phyloP scores from a whole-genome alignment of 305 asterid species.

The Fraxinus paxiana region DNA sequence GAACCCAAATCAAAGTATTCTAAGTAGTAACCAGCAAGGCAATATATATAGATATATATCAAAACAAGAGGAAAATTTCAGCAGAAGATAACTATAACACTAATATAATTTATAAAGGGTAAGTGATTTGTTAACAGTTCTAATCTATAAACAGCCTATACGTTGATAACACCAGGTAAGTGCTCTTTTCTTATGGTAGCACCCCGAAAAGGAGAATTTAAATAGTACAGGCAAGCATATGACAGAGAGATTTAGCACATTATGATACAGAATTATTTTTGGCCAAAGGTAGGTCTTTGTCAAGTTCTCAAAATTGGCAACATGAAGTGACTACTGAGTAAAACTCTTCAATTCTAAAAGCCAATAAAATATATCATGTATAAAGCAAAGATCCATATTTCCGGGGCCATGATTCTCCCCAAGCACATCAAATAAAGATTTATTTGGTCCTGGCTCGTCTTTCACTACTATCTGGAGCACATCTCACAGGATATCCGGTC shows the following conservation, averaged over 20 bases:
- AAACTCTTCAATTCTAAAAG: neutral
- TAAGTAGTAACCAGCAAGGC: neutral
- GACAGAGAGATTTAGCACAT: neutral
- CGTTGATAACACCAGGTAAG: neutral
- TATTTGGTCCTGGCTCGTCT: conserved; percentile 12
- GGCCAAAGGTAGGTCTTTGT: neutral
- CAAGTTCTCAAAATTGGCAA: conserved; percentile 20
- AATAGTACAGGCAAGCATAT: neutral
- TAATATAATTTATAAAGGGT: neutral
- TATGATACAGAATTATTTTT: neutral
- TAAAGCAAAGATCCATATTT: conserved; percentile 13
- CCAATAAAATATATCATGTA: conserved; percentile 15
- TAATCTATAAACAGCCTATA: conserved; percentile 4
- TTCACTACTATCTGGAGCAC: conserved; percentile 10
- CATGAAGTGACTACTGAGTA: neutral
- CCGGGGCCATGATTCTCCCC: conserved; percentile 10
- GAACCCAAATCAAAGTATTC: conserved; percentile 12
- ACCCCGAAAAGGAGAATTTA: neutral
- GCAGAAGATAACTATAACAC: neutral
- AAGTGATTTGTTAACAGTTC: neutral
- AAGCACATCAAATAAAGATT: conserved; percentile 5
- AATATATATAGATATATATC: neutral
- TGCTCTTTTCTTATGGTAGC: conserved; percentile 6
- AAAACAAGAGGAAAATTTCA: neutral
- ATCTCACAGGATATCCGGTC: conserved; percentile 3